Conservation (phyloP, 108 stramenopile species). For the Cyclostephanos invisitatus region DNA sequence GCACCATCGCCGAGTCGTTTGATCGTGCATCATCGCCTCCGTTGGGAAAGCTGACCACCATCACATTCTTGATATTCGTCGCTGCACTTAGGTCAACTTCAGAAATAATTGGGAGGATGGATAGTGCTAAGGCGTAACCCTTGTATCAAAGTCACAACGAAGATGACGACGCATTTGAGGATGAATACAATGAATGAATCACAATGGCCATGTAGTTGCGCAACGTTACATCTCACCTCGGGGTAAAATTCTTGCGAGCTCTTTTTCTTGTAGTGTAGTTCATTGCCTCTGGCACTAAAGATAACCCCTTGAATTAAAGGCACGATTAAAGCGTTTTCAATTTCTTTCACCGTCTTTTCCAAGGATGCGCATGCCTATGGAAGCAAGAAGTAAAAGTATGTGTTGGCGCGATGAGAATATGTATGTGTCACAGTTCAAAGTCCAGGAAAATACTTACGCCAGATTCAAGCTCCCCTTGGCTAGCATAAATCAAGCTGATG, state of each 20-base stretch:
- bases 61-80: slow-evolving; percentile 31
- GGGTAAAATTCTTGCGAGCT: background rate
- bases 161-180: no score
- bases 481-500: slow-evolving; percentile 61
- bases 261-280: slow-evolving; percentile 17
- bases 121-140: slow-evolving; percentile 61
- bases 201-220: no score
- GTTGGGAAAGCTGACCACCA: slow-evolving; percentile 40
- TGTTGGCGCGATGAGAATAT: background rate
- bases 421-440: background rate
- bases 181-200: no score
- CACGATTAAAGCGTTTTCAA: slow-evolving; percentile 56
- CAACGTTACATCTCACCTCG: no score
- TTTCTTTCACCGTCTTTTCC: slow-evolving; percentile 51
- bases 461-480: slow-evolving; percentile 59
- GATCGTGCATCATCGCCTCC: background rate
- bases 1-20: slow-evolving; percentile 20
- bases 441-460: slow-evolving; percentile 13
- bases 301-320: slow-evolving; percentile 78
- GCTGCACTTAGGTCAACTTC: slow-evolving; percentile 55
- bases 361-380: slow-evolving; percentile 56
- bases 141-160: slow-evolving; percentile 50
- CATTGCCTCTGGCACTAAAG: slow-evolving; percentile 38
- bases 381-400: background rate
- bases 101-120: slow-evolving; percentile 65